Evolutionary conservation across 805 yeast genomes (phyloP), one percentile per base, ranked within the genome.

Genomic region (Aciculoconidium aculeatum): DNA sequence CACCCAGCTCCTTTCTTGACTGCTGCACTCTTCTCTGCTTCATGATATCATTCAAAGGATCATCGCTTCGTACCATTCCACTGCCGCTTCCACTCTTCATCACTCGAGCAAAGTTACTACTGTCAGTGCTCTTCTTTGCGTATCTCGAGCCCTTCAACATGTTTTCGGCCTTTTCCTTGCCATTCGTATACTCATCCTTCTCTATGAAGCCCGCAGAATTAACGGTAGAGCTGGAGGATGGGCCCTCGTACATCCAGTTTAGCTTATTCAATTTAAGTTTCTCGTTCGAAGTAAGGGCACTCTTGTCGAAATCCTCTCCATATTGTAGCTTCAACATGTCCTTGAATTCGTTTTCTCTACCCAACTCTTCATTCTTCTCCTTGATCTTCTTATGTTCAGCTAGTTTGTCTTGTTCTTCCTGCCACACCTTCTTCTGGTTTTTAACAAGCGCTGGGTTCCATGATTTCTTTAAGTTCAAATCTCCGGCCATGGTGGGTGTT

Each of bases 391-490:
- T 71, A 27, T 78, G 70, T 45, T 84, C 94, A n/a, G 71, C 70
- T 5, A 85, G 58, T 6, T 81, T 77, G 22, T 79, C 79, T 48
- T 84, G 87, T 47, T 92, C 96, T 31, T 65, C 67, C 40, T 76
- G 68, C 90, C 94, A 81, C 19, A 90, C 88, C 46, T 79, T 82
- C 41, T 78, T 79, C 56, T 80, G 86, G 64, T 90, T 90, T 51
- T 80, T 83, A 49, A 83, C 63, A 28, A 85, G 65, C 26, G 81
- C 88, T 3, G 98, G 96, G 54, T 90, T 86, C 98, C 97, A 90
- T 37, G 97, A 90, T 53, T 90, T 90, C 60, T 90, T 82, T 32
- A 88, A 56, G 51, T 90, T 90, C 39, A 90, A 67, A 53, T 88
- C 95, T 4, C 87, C 84, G 1, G 87, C 83, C 51, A 63, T 63